Conservation (phyloP, 495 filamentous ascomycete species). For the Lichenothelia convexa region DNA sequence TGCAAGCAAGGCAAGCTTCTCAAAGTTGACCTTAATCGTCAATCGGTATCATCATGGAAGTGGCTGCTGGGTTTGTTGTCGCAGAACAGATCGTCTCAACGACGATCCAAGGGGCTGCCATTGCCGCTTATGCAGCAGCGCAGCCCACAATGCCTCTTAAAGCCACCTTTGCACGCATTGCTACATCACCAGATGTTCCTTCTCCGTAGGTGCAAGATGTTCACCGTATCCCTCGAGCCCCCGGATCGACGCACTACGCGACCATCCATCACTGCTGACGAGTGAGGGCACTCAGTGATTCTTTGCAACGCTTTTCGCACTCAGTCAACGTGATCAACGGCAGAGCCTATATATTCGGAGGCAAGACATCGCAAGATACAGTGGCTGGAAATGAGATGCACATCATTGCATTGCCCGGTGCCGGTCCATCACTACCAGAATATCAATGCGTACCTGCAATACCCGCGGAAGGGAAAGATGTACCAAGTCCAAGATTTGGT, state of each 20-base stretch:
- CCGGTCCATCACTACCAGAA: slow-evolving; percentile 14
- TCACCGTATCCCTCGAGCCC: no score
- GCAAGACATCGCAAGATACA: slow-evolving; percentile 19
- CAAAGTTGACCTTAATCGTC: background rate
- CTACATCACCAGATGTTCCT: slow-evolving; percentile 6
- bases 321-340: slow-evolving; percentile 27
- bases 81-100: slow-evolving; percentile 9
- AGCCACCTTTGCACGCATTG: slow-evolving; percentile 9
- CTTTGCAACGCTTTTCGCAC: slow-evolving; percentile 23
- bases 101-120: slow-evolving; percentile 5
- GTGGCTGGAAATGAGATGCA: slow-evolving; percentile 30
- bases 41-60: slow-evolving; percentile 2
- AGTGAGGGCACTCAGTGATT: background rate
- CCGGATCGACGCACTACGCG: no score
- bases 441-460: slow-evolving; percentile 21
- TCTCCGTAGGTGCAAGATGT: slow-evolving; percentile 2
- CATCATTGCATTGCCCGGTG: slow-evolving; percentile 22
- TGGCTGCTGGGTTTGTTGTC: slow-evolving; percentile 6
- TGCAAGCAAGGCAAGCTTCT: background rate
- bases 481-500: slow-evolving; percentile 21
- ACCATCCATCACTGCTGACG: background rate
- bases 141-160: slow-evolving; percentile 13
- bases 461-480: slow-evolving; percentile 8
- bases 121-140: slow-evolving; percentile 9
- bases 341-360: slow-evolving; percentile 35